Evolutionary conservation across 768 basidiomycete genomes (phyloP).

Genomic region (Calocybe cyanea): DNA sequence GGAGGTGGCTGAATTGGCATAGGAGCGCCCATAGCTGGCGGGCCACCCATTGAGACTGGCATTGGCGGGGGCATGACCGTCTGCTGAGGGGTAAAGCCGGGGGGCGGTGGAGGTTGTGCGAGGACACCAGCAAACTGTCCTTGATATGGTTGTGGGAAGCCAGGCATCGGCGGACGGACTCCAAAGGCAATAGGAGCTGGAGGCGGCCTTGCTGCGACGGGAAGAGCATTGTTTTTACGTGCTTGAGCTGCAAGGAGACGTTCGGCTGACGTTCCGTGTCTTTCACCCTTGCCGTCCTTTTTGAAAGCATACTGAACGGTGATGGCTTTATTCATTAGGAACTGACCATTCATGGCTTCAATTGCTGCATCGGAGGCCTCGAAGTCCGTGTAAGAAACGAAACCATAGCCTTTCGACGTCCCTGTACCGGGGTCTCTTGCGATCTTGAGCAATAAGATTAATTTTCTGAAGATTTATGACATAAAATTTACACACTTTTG

Average conservation of each 20-base stretch:
- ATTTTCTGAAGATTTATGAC: neutral
- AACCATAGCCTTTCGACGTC: constrained; percentile 94
- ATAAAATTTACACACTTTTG: constrained; percentile 55
- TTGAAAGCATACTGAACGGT: constrained; percentile 98
- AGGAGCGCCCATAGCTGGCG: constrained; percentile 25
- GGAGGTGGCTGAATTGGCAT: constrained; percentile 22
- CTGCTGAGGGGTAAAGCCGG: constrained; percentile 74
- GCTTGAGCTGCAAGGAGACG: constrained; percentile 94
- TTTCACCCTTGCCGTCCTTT: constrained; percentile 97
- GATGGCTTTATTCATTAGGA: constrained; percentile 98
- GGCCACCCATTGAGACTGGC: constrained; percentile 30
- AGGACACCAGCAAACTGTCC: constrained; percentile 93
- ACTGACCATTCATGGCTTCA: constrained; percentile 96
- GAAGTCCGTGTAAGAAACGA: constrained; percentile 96
- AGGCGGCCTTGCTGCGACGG: constrained; percentile 71
- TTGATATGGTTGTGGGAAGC: constrained; percentile 74
- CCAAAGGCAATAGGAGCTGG: constrained; percentile 73
- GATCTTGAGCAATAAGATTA: constrained; percentile 50
- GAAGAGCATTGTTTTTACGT: constrained; percentile 89
- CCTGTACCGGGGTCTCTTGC: constrained; percentile 85
- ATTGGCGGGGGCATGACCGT: constrained; percentile 54
- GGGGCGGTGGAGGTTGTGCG: constrained; percentile 76
- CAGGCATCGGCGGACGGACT: constrained; percentile 60
- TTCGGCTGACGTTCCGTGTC: constrained; percentile 96
- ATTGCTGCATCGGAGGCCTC: constrained; percentile 95